Percentiles rank a stretch among this genome's conserved stretches.
These are phyloP conservation scores for Ochetophila trinervis DNA, from an alignment of 306 rosid genomes.

Conservation along the genomic window DNA sequence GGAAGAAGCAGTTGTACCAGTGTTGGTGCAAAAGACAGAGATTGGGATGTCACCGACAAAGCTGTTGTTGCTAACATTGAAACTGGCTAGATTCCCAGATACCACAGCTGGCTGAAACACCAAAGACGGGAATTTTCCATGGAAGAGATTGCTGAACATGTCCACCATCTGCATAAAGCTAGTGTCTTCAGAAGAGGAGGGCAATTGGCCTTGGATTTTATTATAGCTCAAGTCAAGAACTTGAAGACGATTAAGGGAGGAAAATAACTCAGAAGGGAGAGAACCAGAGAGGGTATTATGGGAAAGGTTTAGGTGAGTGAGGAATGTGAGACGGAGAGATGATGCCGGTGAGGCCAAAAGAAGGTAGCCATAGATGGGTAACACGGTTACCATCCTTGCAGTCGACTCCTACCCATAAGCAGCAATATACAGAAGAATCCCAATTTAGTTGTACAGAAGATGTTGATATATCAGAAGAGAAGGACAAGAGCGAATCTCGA, in stretches of 20 bases:
- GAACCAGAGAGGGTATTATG: slow-evolving; percentile 49
- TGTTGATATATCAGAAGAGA: no score
- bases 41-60: slow-evolving; percentile 56
- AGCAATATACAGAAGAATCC: slow-evolving; percentile 64
- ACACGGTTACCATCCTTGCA: slow-evolving; percentile 49
- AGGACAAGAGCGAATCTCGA: slow-evolving; percentile 57
- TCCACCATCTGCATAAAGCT: slow-evolving; percentile 37
- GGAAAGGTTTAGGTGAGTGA: slow-evolving; percentile 64
- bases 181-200: slow-evolving; percentile 14
- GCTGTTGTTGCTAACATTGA: slow-evolving; percentile 83
- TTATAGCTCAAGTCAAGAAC: slow-evolving; percentile 64
- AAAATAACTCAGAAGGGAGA: slow-evolving; percentile 38
- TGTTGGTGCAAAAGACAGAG: slow-evolving; percentile 44
- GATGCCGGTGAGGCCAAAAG: slow-evolving; percentile 50
- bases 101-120: slow-evolving; percentile 33
- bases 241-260: slow-evolving; percentile 37
- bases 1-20: slow-evolving; percentile 14
- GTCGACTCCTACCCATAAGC: slow-evolving; percentile 68
- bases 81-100: slow-evolving; percentile 41
- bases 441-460: slow-evolving; percentile 46
- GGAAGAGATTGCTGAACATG: slow-evolving; percentile 69
- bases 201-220: slow-evolving; percentile 38
- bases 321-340: slow-evolving; percentile 39
- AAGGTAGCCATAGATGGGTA: slow-evolving; percentile 40
- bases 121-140: slow-evolving; percentile 52